Conservation (phyloP, 2,329 filamentous ascomycete species). For the Colletotrichum theobromicola region DNA sequence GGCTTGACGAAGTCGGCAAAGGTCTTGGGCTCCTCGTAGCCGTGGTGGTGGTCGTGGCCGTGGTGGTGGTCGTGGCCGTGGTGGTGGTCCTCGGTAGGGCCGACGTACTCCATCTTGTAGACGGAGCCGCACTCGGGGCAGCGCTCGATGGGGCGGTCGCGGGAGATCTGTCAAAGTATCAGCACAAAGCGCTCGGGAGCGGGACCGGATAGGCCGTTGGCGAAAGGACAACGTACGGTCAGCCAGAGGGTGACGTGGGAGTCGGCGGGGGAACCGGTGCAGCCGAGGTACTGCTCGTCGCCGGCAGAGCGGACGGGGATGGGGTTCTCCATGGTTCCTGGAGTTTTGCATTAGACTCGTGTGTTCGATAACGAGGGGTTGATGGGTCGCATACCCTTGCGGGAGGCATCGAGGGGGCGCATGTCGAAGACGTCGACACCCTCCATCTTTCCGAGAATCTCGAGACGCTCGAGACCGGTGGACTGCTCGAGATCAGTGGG, state of each 20-base stretch:
- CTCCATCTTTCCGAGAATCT: slow-evolving; percentile 99
- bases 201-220: slow-evolving; percentile 8
- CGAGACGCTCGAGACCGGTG: slow-evolving; percentile 96
- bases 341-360: slow-evolving; percentile 26
- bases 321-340: slow-evolving; percentile 87
- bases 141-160: slow-evolving; percentile 89
- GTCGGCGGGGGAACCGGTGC: slow-evolving; percentile 92
- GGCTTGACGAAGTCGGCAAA: slow-evolving; percentile 96
- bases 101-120: slow-evolving; percentile 98
- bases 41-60: slow-evolving; percentile 65
- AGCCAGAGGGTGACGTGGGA: slow-evolving; percentile 92
- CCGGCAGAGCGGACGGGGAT: slow-evolving; percentile 90
- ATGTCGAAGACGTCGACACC: slow-evolving; percentile 98
- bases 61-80: slow-evolving; percentile 50
- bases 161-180: slow-evolving; percentile 67
- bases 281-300: slow-evolving; percentile 95
- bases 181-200: background rate
- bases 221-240: slow-evolving; percentile 64
- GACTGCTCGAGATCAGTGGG: slow-evolving; percentile 95
- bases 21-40: slow-evolving; percentile 88
- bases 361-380: background rate
- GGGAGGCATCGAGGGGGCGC: slow-evolving; percentile 90
- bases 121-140: slow-evolving; percentile 97
- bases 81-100: slow-evolving; percentile 77
- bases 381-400: slow-evolving; percentile 65